These are phyloP conservation scores for Aristolochia fimbriata DNA, from an alignment of 164 flowering plant genomes.

Conservation along the genomic window DNA sequence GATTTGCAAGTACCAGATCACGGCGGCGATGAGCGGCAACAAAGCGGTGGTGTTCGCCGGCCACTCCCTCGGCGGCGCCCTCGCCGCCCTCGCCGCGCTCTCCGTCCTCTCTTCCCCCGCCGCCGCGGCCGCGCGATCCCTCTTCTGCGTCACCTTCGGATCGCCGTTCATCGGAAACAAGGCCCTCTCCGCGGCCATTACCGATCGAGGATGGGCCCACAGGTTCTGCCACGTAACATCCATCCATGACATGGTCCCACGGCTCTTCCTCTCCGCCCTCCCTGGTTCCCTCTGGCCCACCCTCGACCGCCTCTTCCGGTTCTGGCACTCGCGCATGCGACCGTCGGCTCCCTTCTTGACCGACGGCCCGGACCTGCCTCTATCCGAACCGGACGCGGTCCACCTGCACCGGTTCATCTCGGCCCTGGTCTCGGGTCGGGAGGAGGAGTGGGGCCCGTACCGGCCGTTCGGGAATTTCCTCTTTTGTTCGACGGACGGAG, in stretches of 20 bases:
- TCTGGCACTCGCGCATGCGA: constrained; percentile 5
- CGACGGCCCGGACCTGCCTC: constrained; percentile 8
- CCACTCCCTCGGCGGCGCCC: constrained; percentile 64
- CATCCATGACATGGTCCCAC: constrained; percentile 50
- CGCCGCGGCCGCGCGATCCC: constrained; percentile 12
- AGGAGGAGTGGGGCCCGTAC: constrained; percentile 10
- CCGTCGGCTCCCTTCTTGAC: background rate
- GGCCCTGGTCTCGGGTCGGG: background rate
- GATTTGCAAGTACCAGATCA: constrained; percentile 26
- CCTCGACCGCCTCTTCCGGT: constrained; percentile 14
- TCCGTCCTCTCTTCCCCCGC: constrained; percentile 44
- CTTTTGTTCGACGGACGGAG: constrained; percentile 50
- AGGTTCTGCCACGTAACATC: constrained; percentile 54
- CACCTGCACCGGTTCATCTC: constrained; percentile 17
- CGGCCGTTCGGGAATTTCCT: constrained; percentile 62
- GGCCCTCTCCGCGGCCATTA: constrained; percentile 41
- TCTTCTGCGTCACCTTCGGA: constrained; percentile 73
- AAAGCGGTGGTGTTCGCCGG: constrained; percentile 60
- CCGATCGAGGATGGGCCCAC: constrained; percentile 48
- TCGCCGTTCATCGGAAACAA: constrained; percentile 64
- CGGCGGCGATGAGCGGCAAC: constrained; percentile 20
- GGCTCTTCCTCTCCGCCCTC: constrained; percentile 52
- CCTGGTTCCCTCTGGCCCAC: constrained; percentile 18
- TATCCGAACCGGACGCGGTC: constrained; percentile 16
- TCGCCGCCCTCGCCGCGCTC: constrained; percentile 54